phyloP scores from a whole-genome alignment of 257 asterid species.

The Solanum tarapatanum region DNA sequence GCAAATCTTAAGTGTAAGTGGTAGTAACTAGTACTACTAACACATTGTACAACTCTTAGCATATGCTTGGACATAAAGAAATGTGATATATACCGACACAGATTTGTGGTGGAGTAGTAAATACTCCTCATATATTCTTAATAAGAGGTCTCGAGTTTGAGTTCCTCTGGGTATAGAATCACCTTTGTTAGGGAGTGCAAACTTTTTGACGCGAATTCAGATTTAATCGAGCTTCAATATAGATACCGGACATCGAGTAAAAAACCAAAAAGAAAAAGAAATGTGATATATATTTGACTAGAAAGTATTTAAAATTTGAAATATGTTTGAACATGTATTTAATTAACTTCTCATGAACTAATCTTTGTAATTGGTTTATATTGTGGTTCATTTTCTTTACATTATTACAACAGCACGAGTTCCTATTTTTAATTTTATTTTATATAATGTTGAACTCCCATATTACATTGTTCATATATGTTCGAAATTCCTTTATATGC shows the following conservation, averaged over 20 bases:
- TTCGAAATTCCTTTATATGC: neutral
- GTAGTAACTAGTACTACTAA: neutral
- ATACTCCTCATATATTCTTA: too few species aligned
- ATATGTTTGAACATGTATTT: neutral
- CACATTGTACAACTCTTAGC: neutral
- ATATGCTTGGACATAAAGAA: neutral
- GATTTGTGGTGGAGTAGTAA: too few species aligned
- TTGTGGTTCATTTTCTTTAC: neutral
- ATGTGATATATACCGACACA: too few species aligned
- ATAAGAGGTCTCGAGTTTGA: too few species aligned
- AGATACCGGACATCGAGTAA: too few species aligned
- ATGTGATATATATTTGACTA: neutral
- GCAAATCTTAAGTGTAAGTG: neutral
- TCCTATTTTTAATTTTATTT: neutral
- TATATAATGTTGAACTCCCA: neutral
- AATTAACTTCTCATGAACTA: neutral
- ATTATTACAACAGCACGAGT: neutral
- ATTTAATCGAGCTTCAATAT: neutral
- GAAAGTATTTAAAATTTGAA: neutral
- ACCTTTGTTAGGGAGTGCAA: too few species aligned
- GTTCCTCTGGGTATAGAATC: accelerated
- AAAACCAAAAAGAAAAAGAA: neutral
- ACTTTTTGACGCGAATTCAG: too few species aligned
- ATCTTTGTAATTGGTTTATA: neutral
- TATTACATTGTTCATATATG: neutral